Evolutionary conservation across 441 rosid species (phyloP).

Genomic region (Daphne laureola): DNA sequence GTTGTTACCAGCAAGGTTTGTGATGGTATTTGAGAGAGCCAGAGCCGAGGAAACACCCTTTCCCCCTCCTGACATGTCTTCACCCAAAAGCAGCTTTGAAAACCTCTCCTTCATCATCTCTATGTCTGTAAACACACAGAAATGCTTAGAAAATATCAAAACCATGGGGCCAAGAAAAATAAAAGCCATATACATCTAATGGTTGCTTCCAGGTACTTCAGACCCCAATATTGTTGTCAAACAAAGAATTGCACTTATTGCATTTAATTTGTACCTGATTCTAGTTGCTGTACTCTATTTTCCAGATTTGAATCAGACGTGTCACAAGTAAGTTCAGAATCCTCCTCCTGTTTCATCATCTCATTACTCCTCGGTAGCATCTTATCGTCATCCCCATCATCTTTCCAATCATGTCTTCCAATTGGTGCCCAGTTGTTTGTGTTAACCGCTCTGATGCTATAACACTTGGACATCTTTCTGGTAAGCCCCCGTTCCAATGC

Average conservation of each 20-base stretch:
- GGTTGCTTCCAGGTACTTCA: background rate
- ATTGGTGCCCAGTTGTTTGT: slow-evolving; percentile 18
- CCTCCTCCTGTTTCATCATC: slow-evolving; percentile 13
- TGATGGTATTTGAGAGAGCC: slow-evolving; percentile 57
- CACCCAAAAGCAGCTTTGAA: slow-evolving; percentile 52
- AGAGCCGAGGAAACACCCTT: slow-evolving; percentile 59
- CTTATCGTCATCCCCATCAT: background rate
- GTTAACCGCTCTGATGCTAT: slow-evolving; percentile 31
- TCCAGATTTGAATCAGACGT: slow-evolving; percentile 17
- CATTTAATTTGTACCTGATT: slow-evolving; percentile 24
- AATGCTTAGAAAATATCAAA: slow-evolving; percentile 14
- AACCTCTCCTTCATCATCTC: slow-evolving; percentile 54
- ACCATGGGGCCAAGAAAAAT: background rate
- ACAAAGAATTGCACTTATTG: background rate
- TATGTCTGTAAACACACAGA: slow-evolving; percentile 22
- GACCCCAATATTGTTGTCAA: background rate
- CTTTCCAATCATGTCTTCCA: slow-evolving; percentile 16
- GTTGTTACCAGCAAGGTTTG: slow-evolving; percentile 47
- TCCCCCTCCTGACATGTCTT: slow-evolving; percentile 69
- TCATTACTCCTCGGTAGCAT: background rate
- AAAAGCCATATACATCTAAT: background rate
- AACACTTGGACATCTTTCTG: slow-evolving; percentile 30
- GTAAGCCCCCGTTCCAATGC: slow-evolving; percentile 40
- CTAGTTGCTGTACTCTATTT: slow-evolving; percentile 3
- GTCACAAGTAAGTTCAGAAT: slow-evolving; percentile 24